A percentile compares a stretch with the other conserved stretches of the same genome.
These are phyloP conservation scores for Hagleromyces aurorensis DNA, from an alignment of 805 yeast genomes.

Conservation along the genomic window DNA sequence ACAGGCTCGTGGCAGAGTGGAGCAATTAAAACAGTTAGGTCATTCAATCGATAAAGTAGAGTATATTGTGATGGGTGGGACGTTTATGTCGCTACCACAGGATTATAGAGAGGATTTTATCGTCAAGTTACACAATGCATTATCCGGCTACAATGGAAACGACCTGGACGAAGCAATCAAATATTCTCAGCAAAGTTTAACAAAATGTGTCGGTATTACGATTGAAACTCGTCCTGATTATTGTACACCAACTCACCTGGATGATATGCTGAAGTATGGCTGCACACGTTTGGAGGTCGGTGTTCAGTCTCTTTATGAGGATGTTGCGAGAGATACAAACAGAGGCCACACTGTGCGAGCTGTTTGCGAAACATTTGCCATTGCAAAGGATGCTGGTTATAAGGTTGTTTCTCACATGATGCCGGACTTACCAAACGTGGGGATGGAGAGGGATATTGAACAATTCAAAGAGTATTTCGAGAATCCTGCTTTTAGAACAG, in stretches of 20 bases:
- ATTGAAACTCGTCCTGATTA: constrained; percentile 98
- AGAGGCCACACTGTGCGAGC: constrained; percentile 96
- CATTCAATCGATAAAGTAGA: constrained; percentile 97
- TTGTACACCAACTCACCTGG: constrained; percentile 90
- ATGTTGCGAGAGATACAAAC: constrained; percentile 96
- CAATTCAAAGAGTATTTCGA: constrained; percentile 96
- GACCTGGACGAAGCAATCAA: constrained; percentile 85
- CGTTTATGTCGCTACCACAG: constrained; percentile 89
- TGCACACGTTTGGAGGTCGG: constrained; percentile 96
- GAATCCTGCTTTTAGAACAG: constrained; percentile 94
- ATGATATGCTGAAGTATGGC: constrained; percentile 93
- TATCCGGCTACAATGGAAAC: constrained; percentile 84
- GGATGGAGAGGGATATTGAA: constrained; percentile 95
- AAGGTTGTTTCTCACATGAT: constrained; percentile 98
- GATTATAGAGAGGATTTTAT: constrained; percentile 88
- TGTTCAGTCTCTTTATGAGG: constrained; percentile 95
- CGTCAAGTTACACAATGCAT: constrained; percentile 85
- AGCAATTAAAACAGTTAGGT: constrained; percentile 89
- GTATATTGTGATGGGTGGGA: constrained; percentile 97
- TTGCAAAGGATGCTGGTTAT: constrained; percentile 97
- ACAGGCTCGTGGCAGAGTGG: constrained; percentile 96
- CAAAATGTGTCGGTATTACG: constrained; percentile 97
- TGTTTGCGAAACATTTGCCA: constrained; percentile 90
- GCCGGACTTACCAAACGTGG: constrained; percentile 98
- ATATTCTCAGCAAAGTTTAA: constrained; percentile 87